Evolutionary conservation across 345 rosid species (phyloP), one percentile per base, ranked within the genome.

Genomic region (Mercurialis annua): DNA sequence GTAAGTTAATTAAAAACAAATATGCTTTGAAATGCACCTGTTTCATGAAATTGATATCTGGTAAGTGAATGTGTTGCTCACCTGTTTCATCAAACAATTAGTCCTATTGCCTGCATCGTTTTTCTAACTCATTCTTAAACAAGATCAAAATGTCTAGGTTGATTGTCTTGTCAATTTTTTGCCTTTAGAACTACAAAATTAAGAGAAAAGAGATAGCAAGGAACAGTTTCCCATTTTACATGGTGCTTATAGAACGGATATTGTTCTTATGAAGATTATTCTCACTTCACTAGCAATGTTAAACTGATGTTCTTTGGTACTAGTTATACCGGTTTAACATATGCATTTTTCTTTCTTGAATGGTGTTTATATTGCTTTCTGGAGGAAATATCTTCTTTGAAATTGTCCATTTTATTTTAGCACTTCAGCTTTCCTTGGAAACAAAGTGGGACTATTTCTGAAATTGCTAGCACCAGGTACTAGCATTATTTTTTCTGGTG

Each of bases 151-250:
- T n/a, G n/a, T n/a, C 10, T 33, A 3, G 11, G 27, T 31, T 33
- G 31, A 38, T 17, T 50, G 8, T 1, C 43, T 31, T 3, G 21
- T 29, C 2, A 33, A 57, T n/a, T 33, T n/a, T 2, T 20, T 58
- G 46, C 62, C 62, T 40, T n/a, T 58, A 4, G 26, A 58, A 58
- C 46, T 34, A 51, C 56, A 51, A 18, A 34, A 58, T 58, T 58
- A 18, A 58, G 46, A 26, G 43, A 10, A 34, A 9, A 33, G 12
- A 31, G 7, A 50, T 50, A 50, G 17, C 1, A 20, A 9, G 54
- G 27, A 50, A 8, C 30, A 24, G 30, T 21, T 51, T 51, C 16
- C 30, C 56, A 10, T 23, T 51, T 20, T 23, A 21, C 27, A n/a
- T 51, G 14, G n/a, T n/a, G n/a, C n/a, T n/a, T n/a, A n/a, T n/a